Percentiles rank a stretch among this genome's conserved stretches.
phyloP scores from a whole-genome alignment of 1,139 yeast species.

The Diutina neorugosa region DNA sequence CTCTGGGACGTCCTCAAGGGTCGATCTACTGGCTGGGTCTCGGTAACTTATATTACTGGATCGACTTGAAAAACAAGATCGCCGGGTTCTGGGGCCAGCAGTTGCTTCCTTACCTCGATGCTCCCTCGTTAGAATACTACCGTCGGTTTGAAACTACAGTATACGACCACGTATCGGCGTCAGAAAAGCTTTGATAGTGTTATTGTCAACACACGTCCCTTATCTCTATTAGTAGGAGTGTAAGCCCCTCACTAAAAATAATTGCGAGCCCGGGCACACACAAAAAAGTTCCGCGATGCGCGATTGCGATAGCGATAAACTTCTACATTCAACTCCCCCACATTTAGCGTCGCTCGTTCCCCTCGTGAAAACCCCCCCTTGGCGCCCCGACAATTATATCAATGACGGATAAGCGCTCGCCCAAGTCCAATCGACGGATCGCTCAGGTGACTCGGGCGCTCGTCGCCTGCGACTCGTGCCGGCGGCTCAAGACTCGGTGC shows the following conservation, averaged over 20 bases:
- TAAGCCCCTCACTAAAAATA: too few species aligned
- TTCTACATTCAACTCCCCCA: too few species aligned
- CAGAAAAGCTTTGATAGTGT: neutral
- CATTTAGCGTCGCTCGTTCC: too few species aligned
- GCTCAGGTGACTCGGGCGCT: conserved; percentile 1
- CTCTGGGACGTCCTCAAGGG: conserved; percentile 30
- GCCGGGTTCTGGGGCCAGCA: conserved; percentile 2
- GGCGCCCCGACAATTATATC: neutral
- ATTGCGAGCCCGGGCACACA: too few species aligned
- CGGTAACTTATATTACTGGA: conserved; percentile 34
- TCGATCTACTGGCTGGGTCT: conserved; percentile 34
- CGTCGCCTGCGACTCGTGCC: neutral
- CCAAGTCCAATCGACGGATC: neutral
- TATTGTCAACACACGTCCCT: too few species aligned
- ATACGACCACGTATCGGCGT: neutral
- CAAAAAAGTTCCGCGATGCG: too few species aligned
- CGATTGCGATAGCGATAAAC: too few species aligned
- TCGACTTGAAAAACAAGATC: conserved; percentile 24
- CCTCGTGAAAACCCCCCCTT: too few species aligned
- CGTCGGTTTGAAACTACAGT: neutral
- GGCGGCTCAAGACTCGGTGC: conserved; percentile 1
- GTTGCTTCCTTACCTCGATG: neutral
- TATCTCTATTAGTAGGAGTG: too few species aligned
- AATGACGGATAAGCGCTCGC: neutral
- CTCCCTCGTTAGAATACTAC: neutral